Base-by-base conservation (phyloP, 371 early-diverging fungal genomes). In the Coemansia sp. region DNA sequence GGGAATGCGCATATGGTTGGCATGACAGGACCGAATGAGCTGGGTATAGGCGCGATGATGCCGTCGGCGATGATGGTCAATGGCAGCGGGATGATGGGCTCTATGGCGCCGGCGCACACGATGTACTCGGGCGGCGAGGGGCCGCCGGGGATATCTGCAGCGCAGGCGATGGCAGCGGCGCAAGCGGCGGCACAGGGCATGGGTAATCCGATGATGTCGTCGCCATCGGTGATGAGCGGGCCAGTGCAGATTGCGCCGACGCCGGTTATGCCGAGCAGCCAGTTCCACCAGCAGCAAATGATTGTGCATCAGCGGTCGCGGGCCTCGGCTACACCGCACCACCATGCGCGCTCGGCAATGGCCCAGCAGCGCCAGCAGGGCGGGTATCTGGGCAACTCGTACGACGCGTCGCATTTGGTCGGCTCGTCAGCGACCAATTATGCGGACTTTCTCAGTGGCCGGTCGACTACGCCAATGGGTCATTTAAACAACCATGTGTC, bases 291-390 rank as follows among this genome's bases (percentile, higher is more conserved):
- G 78, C 86, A 88, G 59, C 92, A 90, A 72, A 50, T 91, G 21
- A 85, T 85, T 7, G 86, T 86, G 71, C 89, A 88, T 11, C 88
- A 88, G 61, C 65, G 85, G 47, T 90, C 92, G 47, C 87, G 94
- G 52, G 88, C 89, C 53, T 84, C 91, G 4, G 82, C 89, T 21
- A 84, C 91, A 3, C 93, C 95, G 31, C 96, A 95, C 76, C 91
- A 92, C 72, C 91, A 93, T 69, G 93, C 94, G 42, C 87, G 94
- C 47, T 84, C 92, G 7, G 92, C 93, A 0, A 82, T 84, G 61
- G 85, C 84, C 14, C 71, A 65, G 61, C 82, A 78, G 66, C 65
- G 77, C 21, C 68, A 71, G 63, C 81, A 73, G 65, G 71, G 68
- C 13, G 79, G 64, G 60, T 66, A 68, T 18, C 22, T 69, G 47